These are phyloP conservation scores for Erysimum cheiranthoides DNA, from an alignment of 345 rosid genomes.

Conservation along the genomic window DNA sequence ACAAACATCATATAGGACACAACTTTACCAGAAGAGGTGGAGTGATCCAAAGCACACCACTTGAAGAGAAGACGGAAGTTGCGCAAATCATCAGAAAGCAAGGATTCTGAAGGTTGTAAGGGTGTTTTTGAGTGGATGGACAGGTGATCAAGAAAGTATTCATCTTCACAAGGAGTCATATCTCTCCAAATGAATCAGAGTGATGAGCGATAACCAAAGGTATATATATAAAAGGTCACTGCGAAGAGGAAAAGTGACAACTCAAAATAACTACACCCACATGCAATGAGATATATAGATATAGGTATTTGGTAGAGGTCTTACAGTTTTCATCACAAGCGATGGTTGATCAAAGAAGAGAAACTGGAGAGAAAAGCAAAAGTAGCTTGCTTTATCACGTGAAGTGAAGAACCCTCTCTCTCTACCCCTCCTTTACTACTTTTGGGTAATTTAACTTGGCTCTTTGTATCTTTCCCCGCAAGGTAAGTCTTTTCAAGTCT, in stretches of 20 bases:
- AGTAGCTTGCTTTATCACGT: slow-evolving; percentile 30
- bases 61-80: slow-evolving; percentile 63
- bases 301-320: slow-evolving; percentile 12
- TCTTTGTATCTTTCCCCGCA: slow-evolving; percentile 1
- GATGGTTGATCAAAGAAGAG: slow-evolving; percentile 17
- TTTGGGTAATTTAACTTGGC: slow-evolving; percentile 23
- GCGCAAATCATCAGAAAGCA: slow-evolving; percentile 54
- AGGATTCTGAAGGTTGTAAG: slow-evolving; percentile 50
- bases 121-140: slow-evolving; percentile 33
- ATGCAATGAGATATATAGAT: slow-evolving; percentile 8
- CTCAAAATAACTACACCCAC: slow-evolving; percentile 32
- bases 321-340: slow-evolving; percentile 27
- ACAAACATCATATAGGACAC: slow-evolving; percentile 57
- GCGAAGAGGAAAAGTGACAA: slow-evolving; percentile 20
- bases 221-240: slow-evolving; percentile 12
- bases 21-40: slow-evolving; percentile 55
- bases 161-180: slow-evolving; percentile 37
- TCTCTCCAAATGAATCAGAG: slow-evolving; percentile 3
- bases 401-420: slow-evolving; percentile 17
- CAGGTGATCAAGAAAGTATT: slow-evolving; percentile 29
- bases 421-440: neutral
- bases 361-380: slow-evolving; percentile 22
- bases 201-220: neutral
- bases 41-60: slow-evolving; percentile 78
- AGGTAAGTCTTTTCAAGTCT: slow-evolving; percentile 22